Conservation (phyloP, 2,329 filamentous ascomycete species). For the Colletotrichum musae region DNA sequence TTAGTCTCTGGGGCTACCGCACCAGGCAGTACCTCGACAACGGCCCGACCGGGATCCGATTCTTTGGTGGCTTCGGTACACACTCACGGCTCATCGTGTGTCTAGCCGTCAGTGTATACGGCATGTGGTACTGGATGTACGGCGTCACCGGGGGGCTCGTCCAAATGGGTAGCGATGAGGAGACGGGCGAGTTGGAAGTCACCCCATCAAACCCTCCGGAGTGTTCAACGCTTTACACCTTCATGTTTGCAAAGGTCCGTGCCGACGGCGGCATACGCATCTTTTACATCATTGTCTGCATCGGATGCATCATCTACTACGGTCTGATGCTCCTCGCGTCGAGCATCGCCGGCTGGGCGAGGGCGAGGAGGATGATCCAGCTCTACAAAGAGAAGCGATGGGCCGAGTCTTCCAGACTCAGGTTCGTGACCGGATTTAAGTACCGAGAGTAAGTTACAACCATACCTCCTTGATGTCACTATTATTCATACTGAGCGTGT, state of each 20-base stretch:
- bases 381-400: constrained; percentile 16
- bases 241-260: constrained; percentile 46
- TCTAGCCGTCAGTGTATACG: constrained; percentile 45
- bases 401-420: constrained; percentile 31
- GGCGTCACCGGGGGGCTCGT: constrained; percentile 41
- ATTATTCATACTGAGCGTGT: too few relatives aligned
- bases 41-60: constrained; percentile 41
- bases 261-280: constrained; percentile 43
- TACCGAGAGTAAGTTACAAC: constrained; percentile 41
- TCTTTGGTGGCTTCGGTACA: constrained; percentile 46
- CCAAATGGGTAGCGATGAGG: constrained; percentile 39
- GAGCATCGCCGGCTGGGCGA: constrained; percentile 40
- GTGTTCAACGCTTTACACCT: constrained; percentile 44
- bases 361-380: constrained; percentile 23
- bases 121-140: constrained; percentile 48
- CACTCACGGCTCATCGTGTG: constrained; percentile 45
- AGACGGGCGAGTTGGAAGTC: constrained; percentile 35
- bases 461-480: not conserved
- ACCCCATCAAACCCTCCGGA: constrained; percentile 37
- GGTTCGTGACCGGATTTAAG: constrained; percentile 44
- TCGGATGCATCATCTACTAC: constrained; percentile 43
- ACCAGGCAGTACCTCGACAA: constrained; percentile 44
- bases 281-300: constrained; percentile 45
- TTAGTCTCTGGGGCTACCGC: constrained; percentile 48
- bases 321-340: constrained; percentile 44